Evolutionary conservation across 441 rosid species (phyloP).

Genomic region (Syzygium malaccense): DNA sequence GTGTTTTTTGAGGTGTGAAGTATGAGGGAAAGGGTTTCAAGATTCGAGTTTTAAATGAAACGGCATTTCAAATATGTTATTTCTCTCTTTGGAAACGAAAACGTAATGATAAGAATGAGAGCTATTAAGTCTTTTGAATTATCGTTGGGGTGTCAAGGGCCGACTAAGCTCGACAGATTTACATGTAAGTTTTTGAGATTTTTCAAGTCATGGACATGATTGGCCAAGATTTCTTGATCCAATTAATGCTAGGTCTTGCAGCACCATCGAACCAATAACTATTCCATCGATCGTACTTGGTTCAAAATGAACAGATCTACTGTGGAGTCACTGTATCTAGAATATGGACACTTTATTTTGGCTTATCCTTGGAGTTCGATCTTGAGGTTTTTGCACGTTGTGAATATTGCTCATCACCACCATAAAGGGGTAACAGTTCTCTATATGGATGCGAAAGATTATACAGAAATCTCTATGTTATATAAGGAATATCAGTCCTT

Average conservation of each 20-base stretch:
- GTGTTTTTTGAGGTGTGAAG: not conserved
- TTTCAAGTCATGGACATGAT: not conserved
- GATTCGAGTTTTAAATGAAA: not conserved
- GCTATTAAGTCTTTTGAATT: not conserved
- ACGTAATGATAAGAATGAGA: not conserved
- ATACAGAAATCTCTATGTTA: not conserved
- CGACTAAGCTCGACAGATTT: not conserved
- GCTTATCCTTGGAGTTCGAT: not conserved
- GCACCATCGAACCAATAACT: not conserved
- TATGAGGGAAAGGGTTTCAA: not conserved
- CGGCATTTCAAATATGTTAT: accelerated
- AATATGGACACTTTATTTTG: not conserved
- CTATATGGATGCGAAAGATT: not conserved
- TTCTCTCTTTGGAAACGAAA: not conserved
- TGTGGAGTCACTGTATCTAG: not conserved
- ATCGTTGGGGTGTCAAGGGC: not conserved
- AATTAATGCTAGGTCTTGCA: accelerated
- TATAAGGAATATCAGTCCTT: not conserved
- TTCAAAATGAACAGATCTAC: not conserved
- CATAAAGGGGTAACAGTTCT: not conserved
- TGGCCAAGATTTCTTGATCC: not conserved
- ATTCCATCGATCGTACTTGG: not conserved
- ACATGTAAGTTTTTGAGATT: accelerated
- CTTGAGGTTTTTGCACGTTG: not conserved
- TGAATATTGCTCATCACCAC: not conserved